Evolutionary conservation across 345 rosid genomes (phyloP).

Genomic region (Arabis hirsuta): DNA sequence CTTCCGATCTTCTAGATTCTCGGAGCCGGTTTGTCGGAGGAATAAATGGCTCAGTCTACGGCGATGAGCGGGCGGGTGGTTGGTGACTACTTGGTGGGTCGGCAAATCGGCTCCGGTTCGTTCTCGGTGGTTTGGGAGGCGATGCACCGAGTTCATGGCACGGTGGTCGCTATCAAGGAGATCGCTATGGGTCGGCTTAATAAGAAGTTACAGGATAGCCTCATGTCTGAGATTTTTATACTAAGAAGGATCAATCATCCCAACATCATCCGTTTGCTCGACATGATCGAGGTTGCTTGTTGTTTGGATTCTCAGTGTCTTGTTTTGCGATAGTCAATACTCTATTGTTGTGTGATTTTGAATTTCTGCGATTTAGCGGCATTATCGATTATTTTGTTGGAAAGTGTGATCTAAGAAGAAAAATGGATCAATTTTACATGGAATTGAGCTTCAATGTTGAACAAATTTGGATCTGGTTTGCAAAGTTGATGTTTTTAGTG

Average conservation of each 20-base stretch:
- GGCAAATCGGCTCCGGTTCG: conserved; percentile 95
- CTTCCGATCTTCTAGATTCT: conserved; percentile 40
- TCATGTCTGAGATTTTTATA: conserved; percentile 87
- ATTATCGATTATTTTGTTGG: background rate
- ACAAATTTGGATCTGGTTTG: background rate
- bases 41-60: conserved; percentile 65
- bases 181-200: conserved; percentile 65
- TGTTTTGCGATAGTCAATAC: background rate
- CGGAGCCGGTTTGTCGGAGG: conserved; percentile 28
- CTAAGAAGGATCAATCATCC: conserved; percentile 77
- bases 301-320: background rate
- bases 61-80: conserved; percentile 61
- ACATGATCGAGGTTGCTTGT: conserved; percentile 76
- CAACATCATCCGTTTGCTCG: conserved; percentile 83
- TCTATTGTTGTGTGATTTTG: too few species aligned
- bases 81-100: conserved; percentile 85
- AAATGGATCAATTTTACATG: background rate
- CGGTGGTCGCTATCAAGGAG: conserved; percentile 97
- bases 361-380: background rate
- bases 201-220: conserved; percentile 88
- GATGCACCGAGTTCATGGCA: conserved; percentile 84
- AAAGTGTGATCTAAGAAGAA: background rate
- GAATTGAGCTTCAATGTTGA: background rate
- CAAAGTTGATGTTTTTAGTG: background rate
- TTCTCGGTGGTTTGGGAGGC: conserved; percentile 98